phyloP scores from a whole-genome alignment of 2,329 filamentous ascomycete genomes.

The Diaporthe citriasiana region DNA sequence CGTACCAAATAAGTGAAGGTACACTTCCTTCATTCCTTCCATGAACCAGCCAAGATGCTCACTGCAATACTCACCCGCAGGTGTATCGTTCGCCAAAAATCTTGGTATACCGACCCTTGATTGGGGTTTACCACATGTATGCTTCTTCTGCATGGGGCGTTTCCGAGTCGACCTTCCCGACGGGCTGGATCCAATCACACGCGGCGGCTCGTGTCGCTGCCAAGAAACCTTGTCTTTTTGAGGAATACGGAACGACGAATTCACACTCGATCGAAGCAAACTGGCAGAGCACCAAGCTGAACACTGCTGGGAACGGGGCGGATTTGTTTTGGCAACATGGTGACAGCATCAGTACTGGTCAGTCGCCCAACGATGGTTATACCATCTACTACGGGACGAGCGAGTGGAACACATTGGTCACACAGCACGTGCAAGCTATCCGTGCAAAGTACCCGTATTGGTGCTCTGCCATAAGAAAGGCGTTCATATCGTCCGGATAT shows the following conservation, averaged over 20 bases:
- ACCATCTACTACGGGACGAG: slow-evolving; percentile 36
- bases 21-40: neutral
- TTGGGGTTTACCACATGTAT: slow-evolving; percentile 57
- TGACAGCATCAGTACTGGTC: slow-evolving; percentile 36
- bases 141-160: slow-evolving; percentile 43
- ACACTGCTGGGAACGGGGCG: slow-evolving; percentile 34
- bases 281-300: slow-evolving; percentile 9
- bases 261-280: slow-evolving; percentile 16
- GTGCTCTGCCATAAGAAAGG: neutral
- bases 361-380: slow-evolving; percentile 39
- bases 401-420: slow-evolving; percentile 40
- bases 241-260: slow-evolving; percentile 33
- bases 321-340: slow-evolving; percentile 42
- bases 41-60: slow-evolving; percentile 54
- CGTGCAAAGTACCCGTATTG: slow-evolving; percentile 1
- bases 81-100: slow-evolving; percentile 66
- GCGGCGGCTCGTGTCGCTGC: slow-evolving; percentile 34
- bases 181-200: slow-evolving; percentile 39
- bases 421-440: slow-evolving; percentile 37
- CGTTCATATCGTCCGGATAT: neutral
- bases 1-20: slow-evolving; percentile 41
- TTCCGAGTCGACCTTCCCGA: slow-evolving; percentile 11
- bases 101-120: slow-evolving; percentile 65
- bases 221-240: slow-evolving; percentile 40
- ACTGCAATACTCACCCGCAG: slow-evolving; percentile 63